These are phyloP conservation scores for Lepidium africanum DNA, from an alignment of 345 rosid genomes.

Conservation along the genomic window DNA sequence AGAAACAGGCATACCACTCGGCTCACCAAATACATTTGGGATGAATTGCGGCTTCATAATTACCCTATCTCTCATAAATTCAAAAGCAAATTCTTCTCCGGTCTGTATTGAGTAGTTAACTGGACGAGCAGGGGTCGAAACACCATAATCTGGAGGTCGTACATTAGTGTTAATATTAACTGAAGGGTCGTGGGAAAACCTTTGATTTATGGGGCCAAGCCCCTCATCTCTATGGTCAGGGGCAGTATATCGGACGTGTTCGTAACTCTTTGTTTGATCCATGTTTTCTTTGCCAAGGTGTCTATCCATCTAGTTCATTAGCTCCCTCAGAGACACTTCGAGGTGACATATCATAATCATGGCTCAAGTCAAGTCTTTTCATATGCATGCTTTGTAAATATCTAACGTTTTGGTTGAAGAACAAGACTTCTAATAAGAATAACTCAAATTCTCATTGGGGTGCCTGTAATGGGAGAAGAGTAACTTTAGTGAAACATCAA, in stretches of 20 bases:
- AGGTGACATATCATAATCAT: slow-evolving; percentile 18
- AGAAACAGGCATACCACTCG: slow-evolving; percentile 21
- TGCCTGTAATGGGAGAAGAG: slow-evolving; percentile 16
- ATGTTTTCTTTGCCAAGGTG: slow-evolving; percentile 14
- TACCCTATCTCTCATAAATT: slow-evolving; percentile 29
- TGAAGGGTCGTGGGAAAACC: slow-evolving; percentile 23
- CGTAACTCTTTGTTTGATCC: slow-evolving; percentile 30
- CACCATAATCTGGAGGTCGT: slow-evolving; percentile 31
- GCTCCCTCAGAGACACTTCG: slow-evolving; percentile 2
- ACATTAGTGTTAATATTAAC: slow-evolving; percentile 9
- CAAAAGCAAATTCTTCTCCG: slow-evolving; percentile 34
- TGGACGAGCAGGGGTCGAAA: slow-evolving; percentile 24
- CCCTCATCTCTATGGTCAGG: slow-evolving; percentile 26
- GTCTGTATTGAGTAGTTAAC: slow-evolving; percentile 35
- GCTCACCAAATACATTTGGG: slow-evolving; percentile 20
- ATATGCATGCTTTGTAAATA: background rate
- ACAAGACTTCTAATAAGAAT: background rate
- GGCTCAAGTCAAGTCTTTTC: slow-evolving; percentile 6
- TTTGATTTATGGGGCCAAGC: slow-evolving; percentile 18
- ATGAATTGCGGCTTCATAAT: slow-evolving; percentile 21
- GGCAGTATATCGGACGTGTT: slow-evolving; percentile 19
- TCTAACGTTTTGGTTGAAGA: slow-evolving; percentile 3
- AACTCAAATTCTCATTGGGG: slow-evolving; percentile 16
- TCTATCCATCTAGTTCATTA: slow-evolving; percentile 23
- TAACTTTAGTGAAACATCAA: slow-evolving; percentile 2